Base-by-base conservation (phyloP, 805 yeast species). In the Pachysolen tannophilus region DNA sequence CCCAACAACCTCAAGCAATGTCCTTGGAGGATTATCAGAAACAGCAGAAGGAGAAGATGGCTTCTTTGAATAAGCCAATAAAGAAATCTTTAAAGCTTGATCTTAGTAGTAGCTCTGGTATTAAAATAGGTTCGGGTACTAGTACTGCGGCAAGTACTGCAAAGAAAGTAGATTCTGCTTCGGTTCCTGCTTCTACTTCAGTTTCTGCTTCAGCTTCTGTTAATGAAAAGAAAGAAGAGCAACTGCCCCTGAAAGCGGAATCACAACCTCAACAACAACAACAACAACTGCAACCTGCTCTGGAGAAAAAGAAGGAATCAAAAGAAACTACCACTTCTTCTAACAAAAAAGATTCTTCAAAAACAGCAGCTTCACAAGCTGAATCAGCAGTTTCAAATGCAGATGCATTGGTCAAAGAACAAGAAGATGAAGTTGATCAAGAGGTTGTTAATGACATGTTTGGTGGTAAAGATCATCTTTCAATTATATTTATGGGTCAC, bases 401-500 rank as follows among this genome's bases (percentile, higher is more conserved):
- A 30, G 85, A 75, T 40, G 66, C 72, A 6, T 47, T 78, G 23
- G 63, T 61, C 45, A 75, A 72, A 45, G 85, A 78, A 52, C 86
- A 78, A 58, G 94, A 82, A 54, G 90, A 82, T 26, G 75, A 72
- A 50, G 69, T 88, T 38, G 96, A 90, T 56, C 83, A 83, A 52
- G 92, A 81, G 48, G 75, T 88, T 44, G 86, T 92, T 44, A 79
- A 75, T 39, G 98, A 94, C 52, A 64, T 92, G 83, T 92, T 85
- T 54, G 97, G 96, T 45, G 95, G 95, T 53, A 92, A 92, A 61
- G 98, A 90, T 58, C 98, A 92, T 65, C 75, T 92, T 57, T 88
- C 97, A 14, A 82, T 92, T 49, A 86, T 92, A 48, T 92, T 92
- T 65, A 92, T 92, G 97, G 99, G 99, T 50, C 99, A 92, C 57